Base-by-base conservation (phyloP, 1,139 yeast species). In the Yamadazyma blattariae region DNA sequence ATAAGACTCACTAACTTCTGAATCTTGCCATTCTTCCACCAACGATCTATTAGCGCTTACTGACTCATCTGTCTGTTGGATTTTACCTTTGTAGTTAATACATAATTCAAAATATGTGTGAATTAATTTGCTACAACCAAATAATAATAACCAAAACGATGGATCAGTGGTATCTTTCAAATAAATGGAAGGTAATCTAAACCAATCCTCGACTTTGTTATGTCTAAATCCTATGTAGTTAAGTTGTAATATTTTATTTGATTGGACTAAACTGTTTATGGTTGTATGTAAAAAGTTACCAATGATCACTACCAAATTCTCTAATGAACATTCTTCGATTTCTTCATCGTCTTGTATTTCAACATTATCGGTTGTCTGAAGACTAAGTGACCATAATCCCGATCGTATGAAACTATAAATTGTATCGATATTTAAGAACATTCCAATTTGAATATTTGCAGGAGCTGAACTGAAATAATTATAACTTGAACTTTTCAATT, bases 361-460 rank as follows among this genome's bases (percentile, higher is more conserved):
- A n/a, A n/a, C n/a, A n/a, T n/a, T n/a, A n/a, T n/a, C n/a, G n/a
- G n/a, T n/a, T n/a, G n/a, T n/a, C n/a, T n/a, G n/a, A n/a, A n/a
- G n/a, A n/a, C n/a, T n/a, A n/a, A 17, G 19, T 17, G 19, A 17
- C 19, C 19, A 17, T 17, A 17, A 17, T 5, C 7, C 7, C 5
- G 19, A 17, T 8, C 4, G 7, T 22, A 32, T 19, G 16, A 28
- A 26, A 14, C 29, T 19, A 34, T 41, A 33, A 11, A 44, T 41
- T 13, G 32, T 27, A 15, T 45, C 44, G 11, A 39, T 34, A 19
- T 47, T 47, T 7, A 46, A 14, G 24, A 47, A 46, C 4, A 34
- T 29, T 3, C 32, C 29, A 4, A 46, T 34, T 15, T 46, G 40
- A 3, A 39, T 37, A 26, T 46, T 44, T 13, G 36, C 5, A 3